These are phyloP conservation scores for Tieghemostelium lacteum DNA, from an alignment of 78 protist species.

Conservation along the genomic window DNA sequence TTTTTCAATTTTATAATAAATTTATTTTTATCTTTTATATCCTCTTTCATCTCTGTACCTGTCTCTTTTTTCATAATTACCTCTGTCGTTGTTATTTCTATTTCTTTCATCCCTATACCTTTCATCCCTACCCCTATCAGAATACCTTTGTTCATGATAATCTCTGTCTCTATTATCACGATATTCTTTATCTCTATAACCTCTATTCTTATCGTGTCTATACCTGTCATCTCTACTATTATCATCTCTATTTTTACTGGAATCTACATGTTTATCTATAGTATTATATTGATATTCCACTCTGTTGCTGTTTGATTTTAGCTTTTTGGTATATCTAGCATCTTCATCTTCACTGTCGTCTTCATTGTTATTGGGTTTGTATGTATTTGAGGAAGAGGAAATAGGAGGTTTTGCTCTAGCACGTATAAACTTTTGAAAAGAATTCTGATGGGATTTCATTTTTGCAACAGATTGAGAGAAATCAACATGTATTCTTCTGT, in stretches of 20 bases:
- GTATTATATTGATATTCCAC: constrained; percentile 66
- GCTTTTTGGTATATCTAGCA: not conserved
- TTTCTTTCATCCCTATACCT: too few relatives aligned
- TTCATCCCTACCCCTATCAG: too few relatives aligned
- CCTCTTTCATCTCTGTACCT: not conserved
- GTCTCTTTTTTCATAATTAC: not conserved
- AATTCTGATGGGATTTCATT: constrained; percentile 17
- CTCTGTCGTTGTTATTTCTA: not conserved
- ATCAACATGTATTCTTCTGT: constrained; percentile 97
- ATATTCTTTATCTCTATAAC: not conserved
- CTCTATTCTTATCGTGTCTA: not conserved
- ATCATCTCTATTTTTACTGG: constrained; percentile 54
- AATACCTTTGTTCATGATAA: not conserved
- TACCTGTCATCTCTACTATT: not conserved
- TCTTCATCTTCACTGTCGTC: constrained; percentile 12
- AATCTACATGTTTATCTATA: too few relatives aligned
- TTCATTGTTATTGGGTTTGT: not conserved
- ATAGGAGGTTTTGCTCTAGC: not conserved
- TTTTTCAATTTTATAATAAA: not conserved
- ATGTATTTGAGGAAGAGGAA: not conserved
- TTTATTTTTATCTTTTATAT: not conserved
- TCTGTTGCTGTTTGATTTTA: constrained; percentile 12
- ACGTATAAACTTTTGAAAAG: not conserved
- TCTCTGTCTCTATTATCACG: not conserved
- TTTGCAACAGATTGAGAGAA: constrained; percentile 94